phyloP scores from a whole-genome alignment of 208 protist genomes.

The Acanthamoeba culbertsoni region DNA sequence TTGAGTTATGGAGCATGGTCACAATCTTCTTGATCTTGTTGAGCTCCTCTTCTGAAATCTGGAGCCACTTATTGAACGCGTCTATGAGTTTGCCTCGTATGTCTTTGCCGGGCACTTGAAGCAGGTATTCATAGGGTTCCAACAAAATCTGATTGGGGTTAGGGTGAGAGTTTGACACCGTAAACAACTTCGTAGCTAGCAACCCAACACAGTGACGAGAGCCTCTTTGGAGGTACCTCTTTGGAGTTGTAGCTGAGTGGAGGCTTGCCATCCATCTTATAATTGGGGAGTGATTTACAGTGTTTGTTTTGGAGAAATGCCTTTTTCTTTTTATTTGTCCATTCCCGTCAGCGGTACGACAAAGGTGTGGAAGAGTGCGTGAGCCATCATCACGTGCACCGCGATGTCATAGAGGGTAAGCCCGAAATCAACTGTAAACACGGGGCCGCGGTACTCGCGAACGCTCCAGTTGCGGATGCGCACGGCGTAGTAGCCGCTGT shows the following conservation, averaged over 20 bases:
- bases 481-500: not conserved
- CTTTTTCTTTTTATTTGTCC: not conserved
- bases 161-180: not conserved
- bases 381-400: not conserved
- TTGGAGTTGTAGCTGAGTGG: not conserved
- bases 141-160: conserved; percentile 60
- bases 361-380: not conserved
- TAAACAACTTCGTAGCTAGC: too few species aligned
- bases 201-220: too few species aligned
- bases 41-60: conserved; percentile 72
- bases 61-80: conserved; percentile 85
- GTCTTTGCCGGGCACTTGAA: conserved; percentile 81
- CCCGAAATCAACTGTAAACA: not conserved
- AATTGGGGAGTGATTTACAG: not conserved
- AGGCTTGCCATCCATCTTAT: not conserved
- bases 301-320: too few species aligned
- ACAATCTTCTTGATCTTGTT: conserved; percentile 76
- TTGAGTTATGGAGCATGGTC: conserved; percentile 84
- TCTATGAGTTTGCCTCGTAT: conserved; percentile 82
- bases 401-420: not conserved
- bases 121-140: conserved; percentile 81
- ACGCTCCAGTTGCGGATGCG: conserved; percentile 6
- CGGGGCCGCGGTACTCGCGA: not conserved
- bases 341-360: not conserved
- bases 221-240: not conserved